Evolutionary conservation across 306 rosid genomes (phyloP).

Genomic region (Luffa aegyptiaca): DNA sequence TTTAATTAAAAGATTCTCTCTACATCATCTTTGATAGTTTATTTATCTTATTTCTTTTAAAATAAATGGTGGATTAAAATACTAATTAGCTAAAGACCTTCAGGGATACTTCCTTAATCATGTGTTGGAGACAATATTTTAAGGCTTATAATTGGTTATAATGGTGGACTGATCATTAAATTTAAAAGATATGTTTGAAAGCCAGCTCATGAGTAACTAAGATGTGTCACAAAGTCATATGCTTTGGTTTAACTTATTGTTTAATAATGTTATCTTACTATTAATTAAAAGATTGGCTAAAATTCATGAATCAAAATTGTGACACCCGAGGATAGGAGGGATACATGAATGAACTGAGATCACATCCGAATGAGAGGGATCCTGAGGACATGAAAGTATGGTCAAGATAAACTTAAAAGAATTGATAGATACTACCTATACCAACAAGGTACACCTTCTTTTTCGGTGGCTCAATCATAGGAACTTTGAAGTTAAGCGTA

Average conservation of each 20-base stretch:
- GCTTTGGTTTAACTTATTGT: neutral
- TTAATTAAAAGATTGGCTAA: neutral
- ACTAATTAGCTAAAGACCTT: neutral
- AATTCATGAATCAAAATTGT: too few relatives aligned
- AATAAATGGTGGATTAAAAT: neutral
- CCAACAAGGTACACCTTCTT: too few relatives aligned
- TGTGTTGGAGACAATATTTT: neutral
- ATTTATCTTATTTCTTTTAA: too few relatives aligned
- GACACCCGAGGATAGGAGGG: too few relatives aligned
- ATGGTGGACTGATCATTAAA: neutral
- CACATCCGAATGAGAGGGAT: too few relatives aligned
- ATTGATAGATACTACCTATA: too few relatives aligned
- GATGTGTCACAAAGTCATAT: neutral
- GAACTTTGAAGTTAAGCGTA: too few relatives aligned
- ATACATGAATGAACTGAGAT: too few relatives aligned
- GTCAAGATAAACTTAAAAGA: too few relatives aligned
- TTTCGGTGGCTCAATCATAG: too few relatives aligned
- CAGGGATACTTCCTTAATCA: neutral
- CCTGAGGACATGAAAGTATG: too few relatives aligned
- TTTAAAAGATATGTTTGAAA: neutral
- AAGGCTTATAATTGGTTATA: neutral
- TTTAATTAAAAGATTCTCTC: neutral
- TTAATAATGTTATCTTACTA: neutral
- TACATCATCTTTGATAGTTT: neutral
- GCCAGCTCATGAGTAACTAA: neutral